A percentile compares a stretch with the other conserved stretches of the same genome.
These are phyloP conservation scores for Neurospora sp. DNA, from an alignment of 495 filamentous ascomycete species.

Conservation along the genomic window DNA sequence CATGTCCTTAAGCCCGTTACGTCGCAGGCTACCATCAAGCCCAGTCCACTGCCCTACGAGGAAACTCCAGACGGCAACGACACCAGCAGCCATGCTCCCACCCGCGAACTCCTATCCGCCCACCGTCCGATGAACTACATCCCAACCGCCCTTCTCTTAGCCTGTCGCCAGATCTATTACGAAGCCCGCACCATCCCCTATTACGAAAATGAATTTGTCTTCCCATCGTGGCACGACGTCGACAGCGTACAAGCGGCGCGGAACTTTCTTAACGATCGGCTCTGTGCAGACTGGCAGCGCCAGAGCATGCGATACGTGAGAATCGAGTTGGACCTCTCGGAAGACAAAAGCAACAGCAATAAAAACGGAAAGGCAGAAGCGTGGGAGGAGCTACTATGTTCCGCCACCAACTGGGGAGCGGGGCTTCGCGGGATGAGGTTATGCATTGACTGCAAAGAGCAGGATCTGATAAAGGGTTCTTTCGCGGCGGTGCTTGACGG, in stretches of 20 bases:
- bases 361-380: background rate
- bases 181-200: conserved; percentile 24
- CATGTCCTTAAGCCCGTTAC: conserved; percentile 18
- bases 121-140: conserved; percentile 20
- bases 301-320: conserved; percentile 22
- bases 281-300: conserved; percentile 21
- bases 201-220: conserved; percentile 29
- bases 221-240: conserved; percentile 21
- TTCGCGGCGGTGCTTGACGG: background rate
- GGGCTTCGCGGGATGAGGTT: conserved; percentile 21
- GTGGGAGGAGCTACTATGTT: conserved; percentile 24
- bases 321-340: conserved; percentile 13
- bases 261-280: conserved; percentile 7
- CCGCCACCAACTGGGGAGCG: conserved; percentile 9
- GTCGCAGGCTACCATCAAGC: background rate
- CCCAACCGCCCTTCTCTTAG: conserved; percentile 18
- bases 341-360: background rate
- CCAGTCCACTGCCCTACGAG: background rate
- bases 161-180: conserved; percentile 23
- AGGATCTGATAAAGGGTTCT: background rate
- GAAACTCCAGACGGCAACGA: background rate
- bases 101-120: conserved; percentile 15
- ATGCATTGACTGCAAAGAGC: background rate
- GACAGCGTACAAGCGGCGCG: conserved; percentile 7
- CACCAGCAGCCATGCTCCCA: background rate